Evolutionary conservation across 2,329 filamentous ascomycete genomes (phyloP).

Genomic region (Trematosphaeria pertusa): DNA sequence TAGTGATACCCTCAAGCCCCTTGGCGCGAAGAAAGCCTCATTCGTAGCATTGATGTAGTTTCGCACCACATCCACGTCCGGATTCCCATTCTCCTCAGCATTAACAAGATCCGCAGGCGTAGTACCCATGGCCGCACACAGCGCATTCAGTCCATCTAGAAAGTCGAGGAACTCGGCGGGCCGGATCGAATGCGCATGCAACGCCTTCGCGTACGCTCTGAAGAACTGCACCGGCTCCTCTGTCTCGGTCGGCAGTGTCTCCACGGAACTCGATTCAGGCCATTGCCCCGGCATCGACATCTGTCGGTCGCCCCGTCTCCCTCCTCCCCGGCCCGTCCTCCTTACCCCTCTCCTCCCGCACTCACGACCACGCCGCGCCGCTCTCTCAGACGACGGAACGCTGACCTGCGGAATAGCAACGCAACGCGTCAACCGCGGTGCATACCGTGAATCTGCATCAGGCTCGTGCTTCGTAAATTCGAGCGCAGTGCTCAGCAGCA

Average conservation of each 20-base stretch:
- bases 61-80: slow-evolving; percentile 12
- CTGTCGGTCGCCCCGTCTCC: slow-evolving; percentile 3
- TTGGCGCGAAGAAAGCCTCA: slow-evolving; percentile 42
- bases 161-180: slow-evolving; percentile 42
- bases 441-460: slow-evolving; percentile 30
- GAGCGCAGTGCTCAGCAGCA: slow-evolving; percentile 30
- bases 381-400: background rate
- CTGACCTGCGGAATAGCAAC: slow-evolving; percentile 36
- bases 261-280: slow-evolving; percentile 15
- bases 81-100: background rate
- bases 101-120: slow-evolving; percentile 12
- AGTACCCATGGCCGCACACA: slow-evolving; percentile 24
- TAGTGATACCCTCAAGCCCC: slow-evolving; percentile 36
- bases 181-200: slow-evolving; percentile 37
- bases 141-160: slow-evolving; percentile 40
- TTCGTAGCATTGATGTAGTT: slow-evolving; percentile 37
- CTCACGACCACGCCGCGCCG: slow-evolving; percentile 4
- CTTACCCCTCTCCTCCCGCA: slow-evolving; percentile 5
- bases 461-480: slow-evolving; percentile 35
- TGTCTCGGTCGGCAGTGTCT: slow-evolving; percentile 2
- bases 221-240: slow-evolving; percentile 30
- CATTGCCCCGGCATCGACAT: slow-evolving; percentile 18
- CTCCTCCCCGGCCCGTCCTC: slow-evolving; percentile 1
- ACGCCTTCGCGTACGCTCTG: slow-evolving; percentile 37
- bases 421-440: slow-evolving; percentile 28